phyloP scores from a whole-genome alignment of 1,139 yeast species.

The Nakaseomyces uthaithaninus region DNA sequence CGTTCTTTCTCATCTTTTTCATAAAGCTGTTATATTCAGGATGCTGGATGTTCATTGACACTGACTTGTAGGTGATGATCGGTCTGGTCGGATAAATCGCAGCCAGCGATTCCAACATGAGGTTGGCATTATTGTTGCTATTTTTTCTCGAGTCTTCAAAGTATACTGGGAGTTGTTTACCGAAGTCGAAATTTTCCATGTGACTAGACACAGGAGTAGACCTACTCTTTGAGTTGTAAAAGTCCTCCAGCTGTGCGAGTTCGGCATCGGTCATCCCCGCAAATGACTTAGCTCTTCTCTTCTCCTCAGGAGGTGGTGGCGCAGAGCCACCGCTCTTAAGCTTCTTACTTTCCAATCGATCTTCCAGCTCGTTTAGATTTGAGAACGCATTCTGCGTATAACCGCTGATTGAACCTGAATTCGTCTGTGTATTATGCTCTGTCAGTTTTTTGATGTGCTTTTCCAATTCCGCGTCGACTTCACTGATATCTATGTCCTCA shows the following conservation, averaged over 20 bases:
- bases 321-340: conserved; percentile 4
- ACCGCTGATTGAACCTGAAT: conserved; percentile 27
- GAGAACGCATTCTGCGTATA: conserved; percentile 30
- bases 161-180: conserved; percentile 22
- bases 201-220: conserved; percentile 17
- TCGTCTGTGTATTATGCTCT: conserved; percentile 25
- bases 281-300: conserved; percentile 38
- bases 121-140: conserved; percentile 9
- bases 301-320: conserved; percentile 7
- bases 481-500: conserved; percentile 22
- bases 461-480: conserved; percentile 18
- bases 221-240: conserved; percentile 35
- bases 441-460: conserved; percentile 19
- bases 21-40: conserved; percentile 32
- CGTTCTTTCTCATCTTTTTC: conserved; percentile 11
- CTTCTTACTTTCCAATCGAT: conserved; percentile 16
- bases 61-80: conserved; percentile 43
- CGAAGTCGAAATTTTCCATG: conserved; percentile 31
- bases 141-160: conserved; percentile 11
- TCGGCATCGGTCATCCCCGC: conserved; percentile 61
- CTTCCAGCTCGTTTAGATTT: conserved; percentile 31
- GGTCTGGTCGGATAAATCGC: conserved; percentile 46
- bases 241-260: conserved; percentile 52
- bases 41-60: conserved; percentile 42
- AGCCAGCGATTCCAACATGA: conserved; percentile 19